Evolutionary conservation across 306 rosid species (phyloP).

Genomic region (Quillaja saponaria): DNA sequence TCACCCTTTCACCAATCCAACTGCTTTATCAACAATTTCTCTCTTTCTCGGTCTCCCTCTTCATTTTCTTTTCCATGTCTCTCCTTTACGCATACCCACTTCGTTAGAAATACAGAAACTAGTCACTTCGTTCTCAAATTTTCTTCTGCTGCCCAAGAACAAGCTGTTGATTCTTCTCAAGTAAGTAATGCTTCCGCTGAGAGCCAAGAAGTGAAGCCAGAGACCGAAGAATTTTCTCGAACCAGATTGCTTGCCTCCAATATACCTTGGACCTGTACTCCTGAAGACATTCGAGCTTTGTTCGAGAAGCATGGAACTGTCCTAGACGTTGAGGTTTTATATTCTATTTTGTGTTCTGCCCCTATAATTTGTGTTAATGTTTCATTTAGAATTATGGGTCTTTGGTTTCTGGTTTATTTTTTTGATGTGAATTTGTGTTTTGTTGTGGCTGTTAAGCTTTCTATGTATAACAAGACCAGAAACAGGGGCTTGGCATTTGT

Average conservation of each 20-base stretch:
- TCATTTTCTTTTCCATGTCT: constrained; percentile 31
- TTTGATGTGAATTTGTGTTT: constrained; percentile 33
- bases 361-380: neutral
- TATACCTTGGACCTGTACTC: constrained; percentile 81
- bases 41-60: constrained; percentile 31
- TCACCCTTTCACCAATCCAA: constrained; percentile 33
- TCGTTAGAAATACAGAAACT: constrained; percentile 28
- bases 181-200: constrained; percentile 22
- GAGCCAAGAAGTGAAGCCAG: constrained; percentile 23
- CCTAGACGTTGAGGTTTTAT: constrained; percentile 69
- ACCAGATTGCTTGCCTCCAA: constrained; percentile 82
- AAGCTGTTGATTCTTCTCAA: constrained; percentile 32
- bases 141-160: constrained; percentile 53
- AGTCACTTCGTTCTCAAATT: constrained; percentile 32
- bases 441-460: constrained; percentile 48
- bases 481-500: constrained; percentile 97
- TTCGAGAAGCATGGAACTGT: constrained; percentile 79
- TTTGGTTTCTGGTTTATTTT: constrained; percentile 1
- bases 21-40: constrained; percentile 29
- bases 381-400: constrained; percentile 5
- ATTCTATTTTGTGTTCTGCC: neutral
- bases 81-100: constrained; percentile 22
- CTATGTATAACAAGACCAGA: constrained; percentile 71
- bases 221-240: constrained; percentile 44
- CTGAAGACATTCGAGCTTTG: constrained; percentile 77